Evolutionary conservation across 2,329 filamentous ascomycete genomes (phyloP), one percentile per base, ranked within the genome.

Genomic region (Knufia fluminis): DNA sequence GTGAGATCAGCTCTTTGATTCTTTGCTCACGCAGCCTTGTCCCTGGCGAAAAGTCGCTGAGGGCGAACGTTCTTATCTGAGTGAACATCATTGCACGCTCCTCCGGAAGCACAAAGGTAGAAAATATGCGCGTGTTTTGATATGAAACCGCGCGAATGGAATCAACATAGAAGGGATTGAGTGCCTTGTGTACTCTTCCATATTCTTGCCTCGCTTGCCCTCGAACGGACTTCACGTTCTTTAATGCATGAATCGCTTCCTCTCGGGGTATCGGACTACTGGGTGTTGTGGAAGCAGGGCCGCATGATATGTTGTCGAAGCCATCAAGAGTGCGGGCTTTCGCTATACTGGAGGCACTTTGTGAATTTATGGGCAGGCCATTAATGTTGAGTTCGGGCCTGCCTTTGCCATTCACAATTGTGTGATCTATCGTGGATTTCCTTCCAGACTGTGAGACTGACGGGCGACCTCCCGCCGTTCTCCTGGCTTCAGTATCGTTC

Each of bases 131-230:
- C 4, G 38, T 42, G 4, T 86, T 87, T 79, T 35, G 64, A 69
- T 85, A 87, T 54, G 73, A 86, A 68, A 75, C 80, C 2, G 83
- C 82, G 54, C 73, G 76, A 31, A 78, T 80, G 36, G 97, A 77
- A 64, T 98, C 88, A 56, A 80, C 79, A 68, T 97, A 98, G 59
- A 94, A 91, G 0, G 90, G 90, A 9, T 83, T 86, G 57, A 98
- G 68, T 3, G 86, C 85, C n/a, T 82, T 84, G 66, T 97, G 94
- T 12, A 97, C 75, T 64, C 85, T 94, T 14, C 85, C 91, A 63
- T 90, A 98, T 66, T 97, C 90, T 59, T 92, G 81, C 53, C 90
- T 79, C 39, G 92, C 92, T 59, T 82, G 79, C 3, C 91, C 92
- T 36, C 92, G 77, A 45, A 94, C 79, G 42, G 91, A 97, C 60